Conservation (phyloP, 768 basidiomycete genomes). For the Leccinum subtestaceum region DNA sequence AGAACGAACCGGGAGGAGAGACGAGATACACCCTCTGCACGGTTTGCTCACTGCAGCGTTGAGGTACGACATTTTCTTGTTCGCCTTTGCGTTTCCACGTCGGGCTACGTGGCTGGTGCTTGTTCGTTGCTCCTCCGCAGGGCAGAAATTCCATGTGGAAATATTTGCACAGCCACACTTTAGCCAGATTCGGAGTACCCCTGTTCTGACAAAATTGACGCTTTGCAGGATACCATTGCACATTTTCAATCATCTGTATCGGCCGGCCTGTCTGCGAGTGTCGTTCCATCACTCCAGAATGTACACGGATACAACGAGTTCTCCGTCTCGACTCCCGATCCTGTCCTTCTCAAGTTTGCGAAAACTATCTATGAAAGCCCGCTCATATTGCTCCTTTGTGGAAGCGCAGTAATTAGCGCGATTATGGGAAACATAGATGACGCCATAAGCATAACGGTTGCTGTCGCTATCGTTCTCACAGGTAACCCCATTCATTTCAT, state of each 20-base stretch:
- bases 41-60: slow-evolving; percentile 63
- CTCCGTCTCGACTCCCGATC: slow-evolving; percentile 78
- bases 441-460: slow-evolving; percentile 88
- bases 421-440: slow-evolving; percentile 96
- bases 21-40: slow-evolving; percentile 58
- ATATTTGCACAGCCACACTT: slow-evolving; percentile 7
- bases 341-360: slow-evolving; percentile 80
- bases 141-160: slow-evolving; percentile 6
- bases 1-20: slow-evolving; percentile 30
- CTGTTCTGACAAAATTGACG: slow-evolving; percentile 8
- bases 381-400: slow-evolving; percentile 85
- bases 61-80: slow-evolving; percentile 45
- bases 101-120: background rate
- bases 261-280: slow-evolving; percentile 59
- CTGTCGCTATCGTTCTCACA: slow-evolving; percentile 89
- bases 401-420: slow-evolving; percentile 84
- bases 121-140: background rate
- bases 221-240: slow-evolving; percentile 64
- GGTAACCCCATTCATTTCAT: slow-evolving; percentile 47
- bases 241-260: slow-evolving; percentile 64
- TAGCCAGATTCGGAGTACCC: slow-evolving; percentile 5
- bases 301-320: slow-evolving; percentile 93
- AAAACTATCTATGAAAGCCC: slow-evolving; percentile 97
- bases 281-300: slow-evolving; percentile 61
- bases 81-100: background rate